These are phyloP conservation scores for Annona cherimola DNA, from an alignment of 164 flowering plant species.

Conservation along the genomic window DNA sequence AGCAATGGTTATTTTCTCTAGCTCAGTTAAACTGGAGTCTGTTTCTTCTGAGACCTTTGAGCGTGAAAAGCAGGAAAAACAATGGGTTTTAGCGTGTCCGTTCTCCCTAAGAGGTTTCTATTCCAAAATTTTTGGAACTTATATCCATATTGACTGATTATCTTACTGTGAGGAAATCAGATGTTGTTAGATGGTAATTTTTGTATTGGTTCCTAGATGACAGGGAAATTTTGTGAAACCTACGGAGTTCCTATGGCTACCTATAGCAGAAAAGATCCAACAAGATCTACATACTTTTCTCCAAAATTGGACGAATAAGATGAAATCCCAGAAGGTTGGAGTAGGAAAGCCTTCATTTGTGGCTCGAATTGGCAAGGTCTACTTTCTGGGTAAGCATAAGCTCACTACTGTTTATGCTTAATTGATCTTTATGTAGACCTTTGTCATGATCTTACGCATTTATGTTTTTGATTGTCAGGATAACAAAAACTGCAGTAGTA, in stretches of 20 bases:
- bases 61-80: slow-evolving; percentile 25
- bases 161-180: not conserved
- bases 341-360: slow-evolving; percentile 31
- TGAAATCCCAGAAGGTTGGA: slow-evolving; percentile 9
- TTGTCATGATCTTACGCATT: too few species aligned
- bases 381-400: slow-evolving; percentile 30
- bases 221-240: slow-evolving; percentile 4
- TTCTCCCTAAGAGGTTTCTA: slow-evolving; percentile 21
- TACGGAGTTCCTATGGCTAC: slow-evolving; percentile 23
- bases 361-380: slow-evolving; percentile 38
- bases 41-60: slow-evolving; percentile 27
- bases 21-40: slow-evolving; percentile 29
- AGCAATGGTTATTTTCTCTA: slow-evolving; percentile 24
- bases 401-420: not conserved
- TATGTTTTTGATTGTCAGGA: too few species aligned
- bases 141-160: not conserved
- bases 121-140: not conserved
- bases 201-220: slow-evolving; percentile 12
- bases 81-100: slow-evolving; percentile 21
- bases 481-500: too few species aligned
- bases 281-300: slow-evolving; percentile 27
- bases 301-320: slow-evolving; percentile 24
- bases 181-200: not conserved
- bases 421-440: too few species aligned
- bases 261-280: slow-evolving; percentile 25